Percentiles rank a stretch among this genome's conserved stretches.
Conservation (phyloP, 768 basidiomycete species). For the Collybia mongolica region DNA sequence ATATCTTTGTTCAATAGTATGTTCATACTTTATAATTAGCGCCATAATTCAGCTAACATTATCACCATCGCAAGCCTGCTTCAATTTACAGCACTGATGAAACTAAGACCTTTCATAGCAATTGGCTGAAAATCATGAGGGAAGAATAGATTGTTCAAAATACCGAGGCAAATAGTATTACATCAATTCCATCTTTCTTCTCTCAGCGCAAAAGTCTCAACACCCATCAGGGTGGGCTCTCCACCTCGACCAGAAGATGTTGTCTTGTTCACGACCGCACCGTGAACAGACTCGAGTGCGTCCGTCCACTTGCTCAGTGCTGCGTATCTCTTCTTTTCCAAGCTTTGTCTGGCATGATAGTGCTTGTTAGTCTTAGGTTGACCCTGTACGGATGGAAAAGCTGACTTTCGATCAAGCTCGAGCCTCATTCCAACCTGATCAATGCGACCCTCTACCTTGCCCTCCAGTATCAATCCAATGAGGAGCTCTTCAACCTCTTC, state of each 20-base stretch:
- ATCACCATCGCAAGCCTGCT: no score
- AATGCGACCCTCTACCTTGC: conserved; percentile 95
- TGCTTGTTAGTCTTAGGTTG: conserved; percentile 1
- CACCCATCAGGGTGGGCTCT: conserved; percentile 31
- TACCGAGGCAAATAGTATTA: conserved; percentile 11
- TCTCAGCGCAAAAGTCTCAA: conserved; percentile 30
- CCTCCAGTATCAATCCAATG: conserved; percentile 91
- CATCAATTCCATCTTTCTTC: conserved; percentile 37
- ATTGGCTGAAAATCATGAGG: neutral
- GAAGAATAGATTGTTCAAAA: conserved; percentile 7
- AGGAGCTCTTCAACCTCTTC: conserved; percentile 93
- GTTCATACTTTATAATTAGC: neutral
- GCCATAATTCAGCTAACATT: no score
- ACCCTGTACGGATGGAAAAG: conserved; percentile 23
- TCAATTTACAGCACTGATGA: no score
- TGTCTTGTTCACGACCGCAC: conserved; percentile 74
- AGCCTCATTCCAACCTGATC: conserved; percentile 95
- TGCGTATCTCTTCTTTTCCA: conserved; percentile 84
- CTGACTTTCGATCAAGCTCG: conserved; percentile 85
- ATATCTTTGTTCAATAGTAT: conserved; percentile 10
- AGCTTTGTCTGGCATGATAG: conserved; percentile 58
- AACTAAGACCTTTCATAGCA: neutral
- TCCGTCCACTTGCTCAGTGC: conserved; percentile 83
- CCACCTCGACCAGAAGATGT: conserved; percentile 39
- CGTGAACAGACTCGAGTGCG: conserved; percentile 75